These are phyloP conservation scores for Lineolata rhizophorae DNA, from an alignment of 495 filamentous ascomycete genomes.

Conservation along the genomic window DNA sequence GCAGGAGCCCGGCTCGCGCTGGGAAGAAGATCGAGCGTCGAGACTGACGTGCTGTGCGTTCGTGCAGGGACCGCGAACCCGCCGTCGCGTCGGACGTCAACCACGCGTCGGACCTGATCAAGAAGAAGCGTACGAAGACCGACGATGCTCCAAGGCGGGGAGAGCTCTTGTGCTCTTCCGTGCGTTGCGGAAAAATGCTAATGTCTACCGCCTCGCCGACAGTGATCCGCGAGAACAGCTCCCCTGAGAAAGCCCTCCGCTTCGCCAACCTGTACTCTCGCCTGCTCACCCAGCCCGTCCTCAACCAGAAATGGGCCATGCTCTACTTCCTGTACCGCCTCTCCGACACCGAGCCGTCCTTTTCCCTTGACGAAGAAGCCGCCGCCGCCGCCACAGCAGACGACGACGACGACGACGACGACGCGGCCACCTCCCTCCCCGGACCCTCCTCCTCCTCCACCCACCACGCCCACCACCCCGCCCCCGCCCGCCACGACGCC, in stretches of 20 bases:
- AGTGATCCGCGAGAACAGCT: conserved; percentile 49
- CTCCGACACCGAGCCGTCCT: no score
- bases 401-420: not conserved
- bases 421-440: not conserved
- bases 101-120: conserved; percentile 80
- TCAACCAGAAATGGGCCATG: conserved; percentile 92
- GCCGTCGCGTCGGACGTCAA: conserved; percentile 43
- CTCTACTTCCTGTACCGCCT: conserved; percentile 75
- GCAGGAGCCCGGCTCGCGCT: no score
- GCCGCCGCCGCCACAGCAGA: not conserved
- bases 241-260: conserved; percentile 63
- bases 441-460: conserved; percentile 12
- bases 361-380: no score
- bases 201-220: conserved; percentile 4
- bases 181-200: no score
- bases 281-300: conserved; percentile 68
- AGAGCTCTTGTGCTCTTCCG: no score
- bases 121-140: conserved; percentile 34
- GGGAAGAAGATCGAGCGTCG: no score
- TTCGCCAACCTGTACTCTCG: conserved; percentile 79
- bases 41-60: no score
- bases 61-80: conserved; percentile 10
- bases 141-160: conserved; percentile 1
- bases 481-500: conserved; percentile 23
- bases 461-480: conserved; percentile 31